Percentiles rank a stretch among this genome's conserved stretches.
phyloP scores from a whole-genome alignment of 768 basidiomycete species.

The Ephemerocybe angulata region DNA sequence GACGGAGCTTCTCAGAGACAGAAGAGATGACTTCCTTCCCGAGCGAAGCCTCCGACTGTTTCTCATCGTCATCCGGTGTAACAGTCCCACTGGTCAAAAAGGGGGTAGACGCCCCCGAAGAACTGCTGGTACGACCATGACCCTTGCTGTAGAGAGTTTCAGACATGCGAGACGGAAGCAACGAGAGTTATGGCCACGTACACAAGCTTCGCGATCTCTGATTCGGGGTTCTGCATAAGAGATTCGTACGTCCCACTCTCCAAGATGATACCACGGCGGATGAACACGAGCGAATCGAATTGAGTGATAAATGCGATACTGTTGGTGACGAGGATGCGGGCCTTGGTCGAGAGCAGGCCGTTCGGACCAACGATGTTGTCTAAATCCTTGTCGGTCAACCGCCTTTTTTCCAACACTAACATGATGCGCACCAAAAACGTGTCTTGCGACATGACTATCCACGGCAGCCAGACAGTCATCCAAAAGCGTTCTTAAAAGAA shows the following conservation, averaged over 20 bases:
- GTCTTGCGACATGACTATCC: conserved; percentile 83
- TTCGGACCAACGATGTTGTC: conserved; percentile 85
- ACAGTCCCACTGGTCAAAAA: conserved; percentile 33
- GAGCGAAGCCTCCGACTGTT: conserved; percentile 14
- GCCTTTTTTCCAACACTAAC: neutral
- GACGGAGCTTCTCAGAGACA: conserved; percentile 54
- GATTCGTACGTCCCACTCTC: conserved; percentile 67
- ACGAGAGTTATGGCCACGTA: conserved; percentile 30
- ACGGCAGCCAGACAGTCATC: conserved; percentile 90
- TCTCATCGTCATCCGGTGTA: conserved; percentile 29
- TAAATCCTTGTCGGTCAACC: conserved; percentile 20
- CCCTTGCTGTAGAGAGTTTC: conserved; percentile 29
- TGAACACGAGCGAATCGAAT: conserved; percentile 70
- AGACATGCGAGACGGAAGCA: neutral
- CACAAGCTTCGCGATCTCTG: conserved; percentile 75
- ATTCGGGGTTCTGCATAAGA: conserved; percentile 55
- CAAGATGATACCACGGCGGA: conserved; percentile 79
- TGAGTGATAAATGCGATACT: conserved; percentile 77
- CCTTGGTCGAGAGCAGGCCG: conserved; percentile 79
- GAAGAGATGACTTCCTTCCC: conserved; percentile 22
- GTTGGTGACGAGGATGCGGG: conserved; percentile 84
- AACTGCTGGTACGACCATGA: conserved; percentile 41
- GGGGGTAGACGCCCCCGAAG: conserved; percentile 53
- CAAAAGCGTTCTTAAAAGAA: conserved; percentile 54
- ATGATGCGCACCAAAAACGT: conserved; percentile 65